Base-by-base conservation (phyloP, 1,284 basidiomycete species). In the Lentinus polychrous region DNA sequence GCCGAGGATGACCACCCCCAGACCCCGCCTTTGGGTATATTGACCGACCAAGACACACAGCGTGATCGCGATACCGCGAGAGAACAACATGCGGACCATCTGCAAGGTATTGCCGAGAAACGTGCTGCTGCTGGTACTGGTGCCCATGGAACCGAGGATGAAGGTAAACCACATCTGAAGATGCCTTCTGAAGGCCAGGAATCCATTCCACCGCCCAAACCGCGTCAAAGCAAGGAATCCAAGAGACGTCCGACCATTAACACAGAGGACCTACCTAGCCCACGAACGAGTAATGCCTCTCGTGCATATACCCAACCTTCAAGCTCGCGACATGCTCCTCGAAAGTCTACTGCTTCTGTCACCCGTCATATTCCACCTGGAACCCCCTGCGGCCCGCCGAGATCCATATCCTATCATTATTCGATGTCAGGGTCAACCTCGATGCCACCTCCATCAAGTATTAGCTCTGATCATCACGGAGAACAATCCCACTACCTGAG, bases 351-450 rank as follows among this genome's bases (percentile, higher is more conserved):
- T 11, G 40, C 14, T 11, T 49, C 47, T 3, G 46, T 22, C 10
- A 35, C 33, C 33, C 10, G 47, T n/a, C 47, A 49, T 34, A 2
- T 10, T 6, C 37, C 38, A n/a, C 41, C 59, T 3, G 53, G 54
- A 6, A 83, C 83, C 0, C 86, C 86, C 10, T 78, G 82, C 4
- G 86, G 86, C 15, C 83, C 85, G 37, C 86, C 86, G 8, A 74
- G 86, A 34, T 85, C 86, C 0, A 68, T 88, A 32, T 84, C 83
- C 1, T 83, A 79, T 60, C 74, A 72, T 18, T 78, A 81, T 55
- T 73, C 77, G n/a, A 62, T 76, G 15, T 66, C 76, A 1, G 62
- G 62, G 46, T 75, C 75, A 8, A 75, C 72, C 23, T 27, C 27
- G 27, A 61, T 63, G 10, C 52, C 59, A 14, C 67, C 66, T 38